phyloP scores from a whole-genome alignment of 169 alveolate genomes.

The Fabrea salina region DNA sequence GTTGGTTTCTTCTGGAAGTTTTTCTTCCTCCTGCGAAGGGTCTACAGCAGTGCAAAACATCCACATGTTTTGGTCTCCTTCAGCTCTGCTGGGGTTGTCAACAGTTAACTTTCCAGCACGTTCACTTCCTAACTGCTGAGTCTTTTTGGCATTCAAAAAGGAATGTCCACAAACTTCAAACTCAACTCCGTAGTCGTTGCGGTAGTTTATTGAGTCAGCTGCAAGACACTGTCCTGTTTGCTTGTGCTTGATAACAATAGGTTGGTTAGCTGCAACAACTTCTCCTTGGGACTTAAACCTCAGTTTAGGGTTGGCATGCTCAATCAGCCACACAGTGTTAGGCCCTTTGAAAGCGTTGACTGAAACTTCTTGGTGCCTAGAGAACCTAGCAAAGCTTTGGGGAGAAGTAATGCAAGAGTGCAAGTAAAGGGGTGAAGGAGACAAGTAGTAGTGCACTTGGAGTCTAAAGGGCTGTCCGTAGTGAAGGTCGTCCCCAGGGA shows the following conservation, averaged over 20 bases:
- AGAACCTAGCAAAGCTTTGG: constrained; percentile 39
- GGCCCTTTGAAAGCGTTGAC: constrained; percentile 30
- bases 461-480: constrained; percentile 59
- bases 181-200: constrained; percentile 64
- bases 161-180: constrained; percentile 57
- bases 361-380: constrained; percentile 56
- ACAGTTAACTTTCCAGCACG: constrained; percentile 49
- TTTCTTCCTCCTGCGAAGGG: constrained; percentile 31
- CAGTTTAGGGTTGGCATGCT: constrained; percentile 52
- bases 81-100: constrained; percentile 49
- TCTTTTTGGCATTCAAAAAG: constrained; percentile 35
- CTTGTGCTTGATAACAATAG: constrained; percentile 62
- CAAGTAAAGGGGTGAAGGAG: constrained; percentile 40
- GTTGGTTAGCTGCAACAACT: constrained; percentile 58
- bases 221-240: constrained; percentile 61
- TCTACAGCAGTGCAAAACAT: constrained; percentile 49
- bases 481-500: constrained; percentile 45
- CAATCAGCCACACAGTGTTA: constrained; percentile 58
- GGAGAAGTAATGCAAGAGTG: constrained; percentile 47
- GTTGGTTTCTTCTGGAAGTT: constrained; percentile 36
- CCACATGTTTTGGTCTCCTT: constrained; percentile 51
- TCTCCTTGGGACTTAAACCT: constrained; percentile 70
- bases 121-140: constrained; percentile 53
- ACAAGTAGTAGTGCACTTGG: constrained; percentile 44
- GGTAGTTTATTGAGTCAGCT: constrained; percentile 39